Conservation (phyloP, 108 stramenopile genomes). For the Nannochloropsis granulata region DNA sequence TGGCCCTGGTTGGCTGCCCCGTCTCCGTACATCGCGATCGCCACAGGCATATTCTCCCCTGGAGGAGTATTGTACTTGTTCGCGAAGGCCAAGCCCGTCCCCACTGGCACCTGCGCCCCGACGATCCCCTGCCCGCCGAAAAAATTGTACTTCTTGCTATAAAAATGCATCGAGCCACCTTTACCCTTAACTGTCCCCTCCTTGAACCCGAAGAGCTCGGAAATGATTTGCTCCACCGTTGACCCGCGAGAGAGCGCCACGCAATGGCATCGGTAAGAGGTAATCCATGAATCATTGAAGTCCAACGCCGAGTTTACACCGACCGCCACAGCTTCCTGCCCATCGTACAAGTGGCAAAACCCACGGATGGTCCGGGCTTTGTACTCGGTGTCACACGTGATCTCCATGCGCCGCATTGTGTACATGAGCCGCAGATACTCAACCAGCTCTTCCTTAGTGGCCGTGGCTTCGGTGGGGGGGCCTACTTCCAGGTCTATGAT, state of each 20-base stretch:
- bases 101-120: slow-evolving; percentile 95
- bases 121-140: slow-evolving; percentile 97
- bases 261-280: slow-evolving; percentile 95
- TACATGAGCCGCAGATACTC: slow-evolving; percentile 88
- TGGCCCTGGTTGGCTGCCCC: slow-evolving; percentile 99
- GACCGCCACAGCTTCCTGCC: slow-evolving; percentile 95
- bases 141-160: slow-evolving; percentile 93
- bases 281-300: slow-evolving; percentile 80
- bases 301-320: slow-evolving; percentile 76
- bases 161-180: slow-evolving; percentile 99
- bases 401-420: slow-evolving; percentile 99
- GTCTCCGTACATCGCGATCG: slow-evolving; percentile 95
- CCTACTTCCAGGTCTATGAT: neutral
- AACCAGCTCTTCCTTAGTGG: slow-evolving; percentile 81
- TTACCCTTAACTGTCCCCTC: slow-evolving; percentile 58
- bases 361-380: slow-evolving; percentile 90
- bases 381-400: slow-evolving; percentile 99
- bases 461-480: slow-evolving; percentile 5
- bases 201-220: slow-evolving; percentile 44
- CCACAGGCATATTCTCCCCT: slow-evolving; percentile 80
- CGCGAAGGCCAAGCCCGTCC: slow-evolving; percentile 89
- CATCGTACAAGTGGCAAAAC: slow-evolving; percentile 99
- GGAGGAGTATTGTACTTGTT: slow-evolving; percentile 87
- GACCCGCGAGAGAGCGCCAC: slow-evolving; percentile 75
- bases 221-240: slow-evolving; percentile 63